A percentile compares a stretch with the other conserved stretches of the same genome.
These are phyloP conservation scores for Apiotrichum laibachii DNA, from an alignment of 1,284 basidiomycete species.

Conservation along the genomic window DNA sequence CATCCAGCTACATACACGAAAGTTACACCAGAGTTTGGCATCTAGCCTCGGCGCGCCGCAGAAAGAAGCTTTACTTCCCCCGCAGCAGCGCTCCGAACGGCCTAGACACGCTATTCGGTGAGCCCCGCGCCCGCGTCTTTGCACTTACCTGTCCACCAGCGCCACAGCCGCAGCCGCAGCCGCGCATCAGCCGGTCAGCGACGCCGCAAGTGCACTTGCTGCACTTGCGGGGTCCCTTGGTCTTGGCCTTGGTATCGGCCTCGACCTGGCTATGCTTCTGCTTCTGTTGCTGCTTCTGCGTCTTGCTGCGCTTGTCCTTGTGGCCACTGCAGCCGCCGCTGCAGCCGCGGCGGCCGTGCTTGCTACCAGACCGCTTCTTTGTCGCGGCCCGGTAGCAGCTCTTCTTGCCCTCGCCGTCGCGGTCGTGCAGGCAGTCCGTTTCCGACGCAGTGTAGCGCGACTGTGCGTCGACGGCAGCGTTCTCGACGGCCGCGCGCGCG, in stretches of 20 bases:
- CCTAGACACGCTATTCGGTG: slow-evolving; percentile 2
- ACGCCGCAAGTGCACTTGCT: not conserved
- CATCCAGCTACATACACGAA: no score
- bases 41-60: no score
- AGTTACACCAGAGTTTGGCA: not conserved
- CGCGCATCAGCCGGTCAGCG: not conserved
- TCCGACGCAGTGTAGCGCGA: not conserved
- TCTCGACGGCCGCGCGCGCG: slow-evolving; percentile 2
- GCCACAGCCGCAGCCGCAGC: not conserved
- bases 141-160: slow-evolving; percentile 2
- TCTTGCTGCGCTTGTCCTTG: slow-evolving; percentile 5
- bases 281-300: not conserved
- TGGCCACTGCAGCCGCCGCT: no score
- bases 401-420: slow-evolving; percentile 1
- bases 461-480: slow-evolving; percentile 5
- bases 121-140: not conserved
- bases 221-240: not conserved
- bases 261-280: not conserved
- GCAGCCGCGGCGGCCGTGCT: not conserved
- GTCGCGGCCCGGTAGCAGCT: not conserved
- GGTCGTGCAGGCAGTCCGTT: slow-evolving; percentile 4
- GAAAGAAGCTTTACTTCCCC: no score
- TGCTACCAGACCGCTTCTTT: not conserved
- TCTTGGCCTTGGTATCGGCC: not conserved
- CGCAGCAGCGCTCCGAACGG: no score